These are phyloP conservation scores for Neltuma alba DNA, from an alignment of 306 rosid genomes.

Conservation along the genomic window DNA sequence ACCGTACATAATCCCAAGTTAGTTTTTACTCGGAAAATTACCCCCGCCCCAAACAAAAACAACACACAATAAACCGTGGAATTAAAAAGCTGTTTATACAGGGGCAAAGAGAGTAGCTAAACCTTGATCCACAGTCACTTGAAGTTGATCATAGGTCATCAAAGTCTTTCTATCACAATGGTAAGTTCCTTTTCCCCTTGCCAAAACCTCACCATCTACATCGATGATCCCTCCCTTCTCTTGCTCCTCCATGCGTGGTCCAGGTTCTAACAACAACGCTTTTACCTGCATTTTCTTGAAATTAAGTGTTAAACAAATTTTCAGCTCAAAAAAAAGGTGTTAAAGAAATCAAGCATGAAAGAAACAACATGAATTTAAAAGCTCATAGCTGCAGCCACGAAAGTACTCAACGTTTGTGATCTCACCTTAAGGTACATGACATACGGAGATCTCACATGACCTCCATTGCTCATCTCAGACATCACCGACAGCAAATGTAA, in stretches of 20 bases:
- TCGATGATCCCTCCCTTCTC: constrained; percentile 71
- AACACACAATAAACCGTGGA: background rate
- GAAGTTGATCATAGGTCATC: constrained; percentile 69
- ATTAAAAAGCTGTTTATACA: background rate
- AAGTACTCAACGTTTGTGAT: background rate
- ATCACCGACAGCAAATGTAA: constrained; percentile 57
- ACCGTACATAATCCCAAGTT: no score
- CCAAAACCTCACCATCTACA: constrained; percentile 78
- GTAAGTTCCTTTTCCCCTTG: constrained; percentile 69
- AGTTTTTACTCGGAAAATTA: no score
- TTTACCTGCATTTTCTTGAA: constrained; percentile 55
- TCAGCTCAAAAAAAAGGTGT: no score
- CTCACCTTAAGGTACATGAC: constrained; percentile 69
- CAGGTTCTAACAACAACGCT: constrained; percentile 71
- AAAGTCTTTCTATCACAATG: constrained; percentile 54
- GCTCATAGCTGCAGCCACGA: background rate
- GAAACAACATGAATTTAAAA: background rate
- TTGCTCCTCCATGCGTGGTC: constrained; percentile 45
- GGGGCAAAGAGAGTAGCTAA: constrained; percentile 77
- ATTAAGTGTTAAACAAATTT: background rate
- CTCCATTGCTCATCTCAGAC: constrained; percentile 54
- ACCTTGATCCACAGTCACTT: constrained; percentile 70
- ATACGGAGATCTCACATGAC: constrained; percentile 69
- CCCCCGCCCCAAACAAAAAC: no score
- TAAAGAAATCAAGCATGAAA: background rate